phyloP scores from a whole-genome alignment of 1,284 basidiomycete species.

The Apiotrichum gracile region DNA sequence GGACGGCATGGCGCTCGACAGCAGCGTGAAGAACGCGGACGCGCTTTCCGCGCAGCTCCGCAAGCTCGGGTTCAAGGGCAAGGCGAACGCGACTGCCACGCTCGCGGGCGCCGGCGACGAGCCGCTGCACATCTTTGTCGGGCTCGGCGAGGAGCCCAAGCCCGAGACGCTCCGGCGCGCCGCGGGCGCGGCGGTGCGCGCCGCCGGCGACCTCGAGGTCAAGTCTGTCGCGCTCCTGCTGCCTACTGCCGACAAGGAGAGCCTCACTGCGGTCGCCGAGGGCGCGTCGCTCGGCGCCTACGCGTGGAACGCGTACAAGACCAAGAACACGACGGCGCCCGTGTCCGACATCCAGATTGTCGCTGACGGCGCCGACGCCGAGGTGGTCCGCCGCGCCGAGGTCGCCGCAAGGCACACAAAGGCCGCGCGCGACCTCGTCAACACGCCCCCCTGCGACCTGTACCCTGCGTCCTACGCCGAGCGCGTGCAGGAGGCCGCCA shows the following conservation, averaged over 20 bases:
- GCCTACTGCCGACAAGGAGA: constrained; percentile 4
- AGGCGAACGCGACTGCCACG: background rate
- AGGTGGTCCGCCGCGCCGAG: constrained; percentile 7
- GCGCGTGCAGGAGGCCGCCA: constrained; percentile 1
- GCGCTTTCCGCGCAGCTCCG: constrained; percentile 2
- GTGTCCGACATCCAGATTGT: constrained; percentile 8
- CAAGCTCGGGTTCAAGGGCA: constrained; percentile 13
- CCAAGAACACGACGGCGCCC: constrained; percentile 9
- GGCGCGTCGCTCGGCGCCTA: constrained; percentile 15
- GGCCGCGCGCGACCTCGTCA: constrained; percentile 14
- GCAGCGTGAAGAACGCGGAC: background rate
- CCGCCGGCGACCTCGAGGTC: constrained; percentile 4
- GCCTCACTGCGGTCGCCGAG: constrained; percentile 12
- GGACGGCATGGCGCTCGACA: background rate
- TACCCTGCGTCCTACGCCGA: constrained; percentile 14
- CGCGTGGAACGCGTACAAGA: constrained; percentile 17
- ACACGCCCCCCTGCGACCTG: constrained; percentile 15
- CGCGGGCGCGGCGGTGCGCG: constrained; percentile 8
- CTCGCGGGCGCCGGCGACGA: constrained; percentile 8
- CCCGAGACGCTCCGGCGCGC: constrained; percentile 12
- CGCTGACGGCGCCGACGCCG: background rate
- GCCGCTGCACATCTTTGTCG: constrained; percentile 8
- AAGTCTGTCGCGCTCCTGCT: constrained; percentile 7
- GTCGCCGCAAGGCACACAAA: constrained; percentile 12
- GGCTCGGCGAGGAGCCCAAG: constrained; percentile 10